Base-by-base conservation (phyloP, 495 filamentous ascomycete species). In the Xylaria flabelliformis region DNA sequence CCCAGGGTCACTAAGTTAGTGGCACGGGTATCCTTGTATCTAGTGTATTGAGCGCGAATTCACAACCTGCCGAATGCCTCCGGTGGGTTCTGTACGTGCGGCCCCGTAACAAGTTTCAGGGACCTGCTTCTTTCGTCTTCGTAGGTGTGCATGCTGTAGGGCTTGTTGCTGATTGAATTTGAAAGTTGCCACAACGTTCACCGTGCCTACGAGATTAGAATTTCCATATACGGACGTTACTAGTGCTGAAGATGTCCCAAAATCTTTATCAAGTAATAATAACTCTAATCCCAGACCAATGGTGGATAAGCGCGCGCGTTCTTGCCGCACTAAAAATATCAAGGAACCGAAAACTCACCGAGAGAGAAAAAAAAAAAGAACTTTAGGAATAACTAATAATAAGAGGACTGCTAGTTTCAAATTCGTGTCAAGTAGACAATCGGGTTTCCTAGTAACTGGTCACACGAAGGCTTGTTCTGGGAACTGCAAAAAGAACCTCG, bases 91-190 rank as follows among this genome's bases (percentile, higher is more conserved):
- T 39, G 39, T 53, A 66, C 24, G 4, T 42, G 51, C 48, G 26
- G 53, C 41, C 67, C 53, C 55, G 19, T 46, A n/a, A 50, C 67
- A 61, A 12, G 56, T 41, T 29, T 61, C 21, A 62, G 39, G 51
- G 67, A 69, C 67, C 67, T 69, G 67, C 67, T 69, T 69, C 67
- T 69, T 69, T 69, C 15, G 67, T 56, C 50, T 19, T 58, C 34
- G 50, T n/a, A 46, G 44, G 66, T n/a, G 9, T 61, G 24, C 32
- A 34, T 42, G 24, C 29, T 51, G 51, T 56, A 69, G 51, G 36
- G 36, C 21, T 46, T 44, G 39, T 61, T 55, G 67, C 24, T 46
- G 17, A 24, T 59, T 61, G 24, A 21, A n/a, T 32, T 46, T 36
- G 36, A 36, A 32, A n/a, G 50, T 69, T 58, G 66, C 26, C 39